Evolutionary conservation across 2,329 filamentous ascomycete genomes (phyloP).

Genomic region (Exserohilum turcica): DNA sequence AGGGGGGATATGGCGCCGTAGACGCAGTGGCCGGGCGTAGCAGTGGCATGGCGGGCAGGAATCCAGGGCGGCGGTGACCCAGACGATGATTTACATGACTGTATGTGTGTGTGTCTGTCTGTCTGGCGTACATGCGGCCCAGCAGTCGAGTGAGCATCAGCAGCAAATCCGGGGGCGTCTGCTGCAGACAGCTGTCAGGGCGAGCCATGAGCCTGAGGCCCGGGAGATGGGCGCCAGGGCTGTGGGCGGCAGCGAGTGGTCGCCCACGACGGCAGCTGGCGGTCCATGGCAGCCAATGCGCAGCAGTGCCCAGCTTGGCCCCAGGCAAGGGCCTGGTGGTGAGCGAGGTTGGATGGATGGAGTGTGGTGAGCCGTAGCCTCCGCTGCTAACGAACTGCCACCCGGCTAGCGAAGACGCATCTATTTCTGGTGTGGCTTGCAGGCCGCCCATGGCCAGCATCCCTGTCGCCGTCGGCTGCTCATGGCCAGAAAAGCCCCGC

Average conservation of each 20-base stretch:
- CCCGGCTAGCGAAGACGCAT: constrained; percentile 36
- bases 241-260: constrained; percentile 24
- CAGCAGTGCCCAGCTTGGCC: constrained; percentile 31
- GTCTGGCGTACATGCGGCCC: constrained; percentile 13
- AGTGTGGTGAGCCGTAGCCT: constrained; percentile 41
- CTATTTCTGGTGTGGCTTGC: constrained; percentile 50
- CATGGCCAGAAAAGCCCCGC: constrained; percentile 38
- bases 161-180: constrained; percentile 26
- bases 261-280: constrained; percentile 28
- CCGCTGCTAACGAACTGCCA: constrained; percentile 7
- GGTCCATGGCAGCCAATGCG: constrained; percentile 34
- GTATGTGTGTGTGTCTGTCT: not conserved
- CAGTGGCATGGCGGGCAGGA: constrained; percentile 6
- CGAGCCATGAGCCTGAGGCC: constrained; percentile 24
- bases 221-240: constrained; percentile 21
- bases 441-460: constrained; percentile 40
- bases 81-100: constrained; percentile 32
- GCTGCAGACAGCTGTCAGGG: constrained; percentile 28
- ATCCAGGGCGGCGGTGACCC: constrained; percentile 32
- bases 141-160: constrained; percentile 32
- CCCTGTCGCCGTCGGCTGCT: constrained; percentile 37
- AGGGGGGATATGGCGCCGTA: constrained; percentile 8
- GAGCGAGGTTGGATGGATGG: constrained; percentile 22
- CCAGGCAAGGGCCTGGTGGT: constrained; percentile 19
- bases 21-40: constrained; percentile 14